Evolutionary conservation across 305 asterid species (phyloP).

Genomic region (Euphrasia arctica): DNA sequence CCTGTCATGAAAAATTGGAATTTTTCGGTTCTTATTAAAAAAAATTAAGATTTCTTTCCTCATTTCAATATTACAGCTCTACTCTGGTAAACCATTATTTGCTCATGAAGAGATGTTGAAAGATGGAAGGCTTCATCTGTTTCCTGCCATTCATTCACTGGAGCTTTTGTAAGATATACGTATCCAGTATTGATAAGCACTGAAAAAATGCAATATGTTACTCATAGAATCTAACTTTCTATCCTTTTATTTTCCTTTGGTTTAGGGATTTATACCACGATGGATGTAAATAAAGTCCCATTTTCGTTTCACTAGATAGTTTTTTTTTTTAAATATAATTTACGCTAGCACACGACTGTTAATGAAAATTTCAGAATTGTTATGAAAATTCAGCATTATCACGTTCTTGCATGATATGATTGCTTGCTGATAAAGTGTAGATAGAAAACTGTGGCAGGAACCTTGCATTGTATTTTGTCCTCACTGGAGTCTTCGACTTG

Average conservation of each 20-base stretch:
- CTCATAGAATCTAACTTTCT: background rate
- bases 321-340: background rate
- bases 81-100: constrained; percentile 65
- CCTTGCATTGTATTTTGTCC: constrained; percentile 93
- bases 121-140: constrained; percentile 59
- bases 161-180: constrained; percentile 58
- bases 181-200: constrained; percentile 18
- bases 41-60: background rate
- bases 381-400: constrained; percentile 2
- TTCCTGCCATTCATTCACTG: constrained; percentile 68
- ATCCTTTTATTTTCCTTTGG: background rate
- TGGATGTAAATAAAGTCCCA: background rate
- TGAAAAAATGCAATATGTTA: too few relatives aligned
- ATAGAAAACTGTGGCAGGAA: constrained; percentile 76
- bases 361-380: background rate
- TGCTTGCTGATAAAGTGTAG: constrained; percentile 32
- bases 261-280: background rate
- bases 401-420: constrained; percentile 19
- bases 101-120: constrained; percentile 58
- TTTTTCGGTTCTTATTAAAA: background rate
- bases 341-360: background rate
- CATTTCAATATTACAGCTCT: constrained; percentile 49
- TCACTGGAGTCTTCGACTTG: constrained; percentile 91
- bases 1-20: constrained; percentile 13
- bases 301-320: background rate